A percentile compares a stretch with the other conserved stretches of the same genome.
Evolutionary conservation across 2,329 filamentous ascomycete genomes (phyloP).

Genomic region (Coniochaeta sp.): DNA sequence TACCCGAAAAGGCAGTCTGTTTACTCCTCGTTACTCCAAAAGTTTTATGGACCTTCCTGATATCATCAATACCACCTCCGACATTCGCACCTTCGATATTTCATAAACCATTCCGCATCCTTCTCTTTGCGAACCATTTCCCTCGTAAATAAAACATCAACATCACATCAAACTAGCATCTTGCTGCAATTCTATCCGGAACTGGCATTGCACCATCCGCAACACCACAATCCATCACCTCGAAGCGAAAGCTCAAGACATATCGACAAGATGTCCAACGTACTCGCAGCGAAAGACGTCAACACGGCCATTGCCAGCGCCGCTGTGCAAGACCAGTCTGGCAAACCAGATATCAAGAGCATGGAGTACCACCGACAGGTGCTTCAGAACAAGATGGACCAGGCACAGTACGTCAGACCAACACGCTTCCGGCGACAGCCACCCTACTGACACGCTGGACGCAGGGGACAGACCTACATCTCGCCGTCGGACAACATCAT

Average conservation of each 20-base stretch:
- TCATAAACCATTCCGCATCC: background rate
- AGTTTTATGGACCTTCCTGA: constrained; percentile 1
- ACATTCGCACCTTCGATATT: background rate
- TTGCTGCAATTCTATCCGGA: background rate
- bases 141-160: background rate
- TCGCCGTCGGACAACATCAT: constrained; percentile 86
- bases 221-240: background rate
- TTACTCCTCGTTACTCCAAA: constrained; percentile 9
- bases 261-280: constrained; percentile 43
- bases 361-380: constrained; percentile 76
- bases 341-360: constrained; percentile 46
- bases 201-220: background rate
- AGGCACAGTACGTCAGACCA: constrained; percentile 51
- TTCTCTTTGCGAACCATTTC: background rate
- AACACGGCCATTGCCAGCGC: constrained; percentile 43
- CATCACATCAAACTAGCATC: background rate
- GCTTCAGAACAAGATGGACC: constrained; percentile 63
- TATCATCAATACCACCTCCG: background rate
- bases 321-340: constrained; percentile 32
- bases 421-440: background rate
- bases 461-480: constrained; percentile 45
- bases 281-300: constrained; percentile 60
- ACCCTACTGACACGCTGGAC: background rate
- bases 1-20: constrained; percentile 16
- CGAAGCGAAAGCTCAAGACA: background rate